Evolutionary conservation across 176 grass and related monocot genomes (phyloP).

Genomic region (Olyra latifolia): DNA sequence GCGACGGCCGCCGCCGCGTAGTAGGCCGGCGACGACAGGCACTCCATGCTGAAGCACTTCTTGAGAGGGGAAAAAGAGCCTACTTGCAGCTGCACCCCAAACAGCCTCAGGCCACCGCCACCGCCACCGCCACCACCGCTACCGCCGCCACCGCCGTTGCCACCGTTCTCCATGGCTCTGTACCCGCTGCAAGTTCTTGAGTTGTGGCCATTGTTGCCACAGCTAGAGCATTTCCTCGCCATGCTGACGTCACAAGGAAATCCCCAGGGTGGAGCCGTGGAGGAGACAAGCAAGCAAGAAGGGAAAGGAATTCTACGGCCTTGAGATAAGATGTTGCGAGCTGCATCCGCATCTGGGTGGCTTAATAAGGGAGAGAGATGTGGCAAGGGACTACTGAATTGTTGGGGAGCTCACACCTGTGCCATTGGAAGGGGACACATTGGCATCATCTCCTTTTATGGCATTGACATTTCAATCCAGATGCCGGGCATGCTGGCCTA

Average conservation of each 20-base stretch:
- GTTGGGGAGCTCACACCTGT: slow-evolving; percentile 48
- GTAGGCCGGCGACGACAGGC: slow-evolving; percentile 48
- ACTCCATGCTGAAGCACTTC: slow-evolving; percentile 88
- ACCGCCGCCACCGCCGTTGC: neutral
- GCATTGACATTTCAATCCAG: slow-evolving; percentile 47
- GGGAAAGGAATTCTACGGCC: slow-evolving; percentile 22
- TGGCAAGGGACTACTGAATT: slow-evolving; percentile 36
- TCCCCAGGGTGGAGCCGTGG: neutral
- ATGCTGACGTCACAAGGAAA: slow-evolving; percentile 37
- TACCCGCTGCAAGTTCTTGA: slow-evolving; percentile 76
- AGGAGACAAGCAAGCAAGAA: neutral
- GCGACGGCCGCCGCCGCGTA: slow-evolving; percentile 27
- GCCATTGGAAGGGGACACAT: slow-evolving; percentile 46
- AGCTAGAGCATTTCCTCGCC: slow-evolving; percentile 88
- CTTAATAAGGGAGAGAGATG: slow-evolving; percentile 51
- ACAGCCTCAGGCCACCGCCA: slow-evolving; percentile 54
- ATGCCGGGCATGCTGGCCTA: slow-evolving; percentile 27
- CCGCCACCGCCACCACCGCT: slow-evolving; percentile 14
- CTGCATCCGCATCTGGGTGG: slow-evolving; percentile 11
- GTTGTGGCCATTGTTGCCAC: slow-evolving; percentile 94
- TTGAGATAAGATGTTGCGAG: slow-evolving; percentile 38
- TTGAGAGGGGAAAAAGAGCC: slow-evolving; percentile 48
- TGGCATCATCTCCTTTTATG: slow-evolving; percentile 38
- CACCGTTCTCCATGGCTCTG: neutral
- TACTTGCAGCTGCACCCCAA: slow-evolving; percentile 79